Percentiles rank a stretch among this genome's conserved stretches.
Evolutionary conservation across 495 filamentous ascomycete species (phyloP).

Genomic region (Lindgomyces ingoldianus): DNA sequence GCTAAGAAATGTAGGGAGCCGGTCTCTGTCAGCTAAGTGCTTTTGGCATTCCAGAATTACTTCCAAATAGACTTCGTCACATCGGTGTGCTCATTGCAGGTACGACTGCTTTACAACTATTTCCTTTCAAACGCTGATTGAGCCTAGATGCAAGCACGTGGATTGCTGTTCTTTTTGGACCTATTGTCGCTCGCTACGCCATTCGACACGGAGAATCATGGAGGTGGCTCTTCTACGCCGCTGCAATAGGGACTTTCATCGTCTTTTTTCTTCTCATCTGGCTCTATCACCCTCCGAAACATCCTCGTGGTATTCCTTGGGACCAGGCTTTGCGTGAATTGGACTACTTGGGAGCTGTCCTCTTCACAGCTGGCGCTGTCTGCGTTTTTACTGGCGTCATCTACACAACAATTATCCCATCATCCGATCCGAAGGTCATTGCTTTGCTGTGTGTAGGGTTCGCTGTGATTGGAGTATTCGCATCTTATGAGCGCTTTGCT

Average conservation of each 20-base stretch:
- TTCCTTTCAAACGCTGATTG: too few relatives aligned
- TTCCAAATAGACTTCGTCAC: slow-evolving; percentile 45
- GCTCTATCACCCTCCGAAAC: slow-evolving; percentile 37
- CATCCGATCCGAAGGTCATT: slow-evolving; percentile 38
- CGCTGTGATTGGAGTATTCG: slow-evolving; percentile 27
- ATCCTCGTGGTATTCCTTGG: slow-evolving; percentile 33
- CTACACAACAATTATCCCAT: slow-evolving; percentile 34
- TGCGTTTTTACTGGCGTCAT: slow-evolving; percentile 38
- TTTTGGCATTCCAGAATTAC: slow-evolving; percentile 44
- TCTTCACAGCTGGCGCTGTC: slow-evolving; percentile 33
- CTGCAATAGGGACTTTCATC: slow-evolving; percentile 21
- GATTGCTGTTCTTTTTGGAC: slow-evolving; percentile 30
- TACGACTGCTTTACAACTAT: too few relatives aligned
- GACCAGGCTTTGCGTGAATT: slow-evolving; percentile 32
- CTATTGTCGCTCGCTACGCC: slow-evolving; percentile 39
- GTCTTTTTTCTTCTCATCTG: slow-evolving; percentile 31
- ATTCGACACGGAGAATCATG: slow-evolving; percentile 27
- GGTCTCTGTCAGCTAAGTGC: slow-evolving; percentile 40
- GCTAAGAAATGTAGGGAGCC: too few relatives aligned
- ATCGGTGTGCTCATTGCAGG: slow-evolving; percentile 38
- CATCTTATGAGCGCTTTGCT: slow-evolving; percentile 32
- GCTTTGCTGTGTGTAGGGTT: slow-evolving; percentile 36
- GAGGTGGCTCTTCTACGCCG: slow-evolving; percentile 33
- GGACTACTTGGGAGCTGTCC: slow-evolving; percentile 36
- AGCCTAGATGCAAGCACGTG: neutral